Conservation (phyloP, 805 yeast species). For the Spathaspora girioi region DNA sequence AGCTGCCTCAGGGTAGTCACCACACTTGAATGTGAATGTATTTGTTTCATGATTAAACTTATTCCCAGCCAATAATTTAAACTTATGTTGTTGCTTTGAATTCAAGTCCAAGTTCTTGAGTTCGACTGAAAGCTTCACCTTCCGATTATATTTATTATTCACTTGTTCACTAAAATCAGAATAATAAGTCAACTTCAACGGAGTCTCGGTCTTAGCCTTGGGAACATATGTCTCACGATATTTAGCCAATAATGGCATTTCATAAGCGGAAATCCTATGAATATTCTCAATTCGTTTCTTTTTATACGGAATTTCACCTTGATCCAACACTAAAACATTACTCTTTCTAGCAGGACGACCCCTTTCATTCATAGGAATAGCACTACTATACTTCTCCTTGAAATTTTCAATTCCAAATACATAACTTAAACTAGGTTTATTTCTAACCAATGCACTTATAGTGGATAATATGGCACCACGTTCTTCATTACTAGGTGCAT, state of each 20-base stretch:
- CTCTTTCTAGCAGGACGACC: slow-evolving; percentile 37
- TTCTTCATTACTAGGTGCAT: slow-evolving; percentile 60
- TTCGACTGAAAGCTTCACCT: slow-evolving; percentile 58
- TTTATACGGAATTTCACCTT: slow-evolving; percentile 36
- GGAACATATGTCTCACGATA: slow-evolving; percentile 67
- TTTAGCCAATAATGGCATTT: slow-evolving; percentile 79
- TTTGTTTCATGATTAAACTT: slow-evolving; percentile 66
- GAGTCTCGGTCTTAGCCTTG: slow-evolving; percentile 38
- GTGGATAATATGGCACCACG: slow-evolving; percentile 43
- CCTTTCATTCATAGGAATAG: slow-evolving; percentile 31
- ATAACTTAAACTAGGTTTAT: slow-evolving; percentile 33
- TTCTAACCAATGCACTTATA: slow-evolving; percentile 24
- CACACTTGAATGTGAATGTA: slow-evolving; percentile 60
- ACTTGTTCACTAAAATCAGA: slow-evolving; percentile 71
- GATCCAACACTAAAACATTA: slow-evolving; percentile 31
- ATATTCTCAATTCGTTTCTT: slow-evolving; percentile 74
- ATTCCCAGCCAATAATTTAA: slow-evolving; percentile 73
- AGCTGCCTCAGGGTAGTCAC: slow-evolving; percentile 67
- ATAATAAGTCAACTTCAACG: slow-evolving; percentile 61
- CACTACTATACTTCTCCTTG: slow-evolving; percentile 39
- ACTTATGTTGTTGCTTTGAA: slow-evolving; percentile 60
- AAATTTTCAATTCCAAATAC: slow-evolving; percentile 41
- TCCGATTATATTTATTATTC: slow-evolving; percentile 59
- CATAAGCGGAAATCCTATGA: slow-evolving; percentile 85
- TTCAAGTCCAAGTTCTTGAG: slow-evolving; percentile 52